Conservation (phyloP, 75 land plant species). For the Sequoiadendron giganteum region DNA sequence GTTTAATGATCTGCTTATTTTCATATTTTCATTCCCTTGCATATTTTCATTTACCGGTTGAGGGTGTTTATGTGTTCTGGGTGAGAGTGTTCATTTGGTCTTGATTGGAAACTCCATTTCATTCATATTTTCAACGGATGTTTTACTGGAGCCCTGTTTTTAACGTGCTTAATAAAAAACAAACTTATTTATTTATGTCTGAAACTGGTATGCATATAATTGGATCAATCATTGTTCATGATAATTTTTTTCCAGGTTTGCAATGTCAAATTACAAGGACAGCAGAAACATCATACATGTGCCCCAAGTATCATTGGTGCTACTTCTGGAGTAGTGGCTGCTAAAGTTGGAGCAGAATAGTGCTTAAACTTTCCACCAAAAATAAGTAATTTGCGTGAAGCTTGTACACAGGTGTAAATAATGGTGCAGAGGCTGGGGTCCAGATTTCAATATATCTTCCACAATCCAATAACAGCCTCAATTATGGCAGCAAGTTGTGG, state of each 20-base stretch:
- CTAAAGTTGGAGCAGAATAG: slow-evolving; percentile 15
- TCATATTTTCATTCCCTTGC: not conserved
- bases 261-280: not conserved
- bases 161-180: no score
- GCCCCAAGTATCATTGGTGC: not conserved
- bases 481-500: not conserved
- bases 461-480: not conserved
- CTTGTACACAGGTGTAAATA: not conserved
- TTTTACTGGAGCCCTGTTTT: no score
- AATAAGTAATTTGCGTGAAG: not conserved
- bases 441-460: not conserved
- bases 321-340: not conserved
- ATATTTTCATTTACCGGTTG: not conserved
- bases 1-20: not conserved
- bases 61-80: not conserved
- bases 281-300: not conserved
- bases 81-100: no score
- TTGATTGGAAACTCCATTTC: not conserved
- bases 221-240: not conserved
- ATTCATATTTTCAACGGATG: not conserved
- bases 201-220: not conserved
- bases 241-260: not conserved
- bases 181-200: not conserved
- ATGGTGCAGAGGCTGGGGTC: not conserved
- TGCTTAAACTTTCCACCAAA: not conserved